Base-by-base conservation (phyloP, 768 basidiomycete genomes). In the Tephrocybe sp. region DNA sequence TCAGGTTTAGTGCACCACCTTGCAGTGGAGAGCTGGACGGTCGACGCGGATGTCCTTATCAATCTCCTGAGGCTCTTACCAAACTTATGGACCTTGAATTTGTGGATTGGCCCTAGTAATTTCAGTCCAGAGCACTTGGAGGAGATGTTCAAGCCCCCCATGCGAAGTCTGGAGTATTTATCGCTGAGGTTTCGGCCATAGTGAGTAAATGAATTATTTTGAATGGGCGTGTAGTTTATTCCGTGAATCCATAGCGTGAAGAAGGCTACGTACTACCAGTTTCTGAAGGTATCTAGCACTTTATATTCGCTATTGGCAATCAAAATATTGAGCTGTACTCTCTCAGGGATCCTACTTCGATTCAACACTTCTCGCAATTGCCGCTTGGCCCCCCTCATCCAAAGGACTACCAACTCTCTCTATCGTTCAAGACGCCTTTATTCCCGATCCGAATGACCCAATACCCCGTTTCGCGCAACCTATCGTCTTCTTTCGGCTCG, bases 81-180 rank as follows among this genome's bases (percentile, higher is more conserved):
- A 1, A 66, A 70, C 17, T 56, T 90, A 17, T 63, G 65, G 21
- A 68, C 69, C 6, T 62, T 96, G 54, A 69, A 65, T 21, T 65
- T 97, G 44, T 83, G 82, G 65, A 74, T 95, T 54, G 94, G 93
- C 0, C 84, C 90, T 0, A 76, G 66, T 34, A 83, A 84, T 54
- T 93, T 93, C 64, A 65, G 83, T 0, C 93, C 93, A 2, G 91
- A 94, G 57, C 88, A 93, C 66, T 65, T 94, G 45, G 84, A 86
- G 55, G 85, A 86, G 45, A 73, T 93, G 42, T 68, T 77, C 41
- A 63, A 73, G 49, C 67, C 71, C 24, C 81, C 84, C 4, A 70
- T 79, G 46, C 60, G 65, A 11, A 60, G 56, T 0, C 58, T 96
- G 55, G 57, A 67, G 32, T 73, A 73, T 55, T 69, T 95, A 14